phyloP scores from a whole-genome alignment of 345 rosid genomes.

The Euphorbia peplus region DNA sequence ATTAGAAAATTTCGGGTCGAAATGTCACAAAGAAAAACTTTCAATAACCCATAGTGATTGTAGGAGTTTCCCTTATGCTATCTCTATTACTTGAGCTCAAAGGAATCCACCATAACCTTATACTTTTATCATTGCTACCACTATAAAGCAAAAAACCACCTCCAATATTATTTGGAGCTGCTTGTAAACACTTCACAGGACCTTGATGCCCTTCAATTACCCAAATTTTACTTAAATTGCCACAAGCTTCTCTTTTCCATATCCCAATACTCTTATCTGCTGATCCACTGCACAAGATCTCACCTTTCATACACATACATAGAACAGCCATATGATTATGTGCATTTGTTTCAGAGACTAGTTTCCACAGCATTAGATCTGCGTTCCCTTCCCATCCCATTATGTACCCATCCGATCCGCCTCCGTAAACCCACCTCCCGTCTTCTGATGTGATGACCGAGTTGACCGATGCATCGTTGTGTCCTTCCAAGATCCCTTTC shows the following conservation, averaged over 20 bases:
- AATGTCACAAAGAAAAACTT: neutral
- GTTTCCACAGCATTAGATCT: constrained; percentile 23
- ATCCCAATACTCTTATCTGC: constrained; percentile 34
- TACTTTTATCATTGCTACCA: constrained; percentile 29
- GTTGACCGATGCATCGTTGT: constrained; percentile 25
- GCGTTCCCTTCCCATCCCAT: constrained; percentile 30
- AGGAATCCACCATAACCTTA: constrained; percentile 44
- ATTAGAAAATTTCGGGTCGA: neutral
- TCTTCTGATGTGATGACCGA: constrained; percentile 29
- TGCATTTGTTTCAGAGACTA: constrained; percentile 47
- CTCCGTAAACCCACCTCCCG: constrained; percentile 35
- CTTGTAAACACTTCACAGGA: constrained; percentile 34
- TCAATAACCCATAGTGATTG: no score
- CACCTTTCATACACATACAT: constrained; percentile 25
- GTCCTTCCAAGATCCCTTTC: constrained; percentile 68
- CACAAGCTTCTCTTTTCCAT: constrained; percentile 31
- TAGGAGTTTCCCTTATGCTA: no score
- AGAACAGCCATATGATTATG: constrained; percentile 32
- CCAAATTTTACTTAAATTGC: constrained; percentile 17
- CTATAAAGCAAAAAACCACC: constrained; percentile 34
- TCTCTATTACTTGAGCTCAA: no score
- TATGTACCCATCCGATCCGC: constrained; percentile 32
- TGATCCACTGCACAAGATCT: constrained; percentile 28
- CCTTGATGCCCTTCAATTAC: constrained; percentile 30
- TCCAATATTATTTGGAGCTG: constrained; percentile 21